These are phyloP conservation scores for Arthroderma sp. DNA, from an alignment of 2,329 filamentous ascomycete species.

Conservation along the genomic window DNA sequence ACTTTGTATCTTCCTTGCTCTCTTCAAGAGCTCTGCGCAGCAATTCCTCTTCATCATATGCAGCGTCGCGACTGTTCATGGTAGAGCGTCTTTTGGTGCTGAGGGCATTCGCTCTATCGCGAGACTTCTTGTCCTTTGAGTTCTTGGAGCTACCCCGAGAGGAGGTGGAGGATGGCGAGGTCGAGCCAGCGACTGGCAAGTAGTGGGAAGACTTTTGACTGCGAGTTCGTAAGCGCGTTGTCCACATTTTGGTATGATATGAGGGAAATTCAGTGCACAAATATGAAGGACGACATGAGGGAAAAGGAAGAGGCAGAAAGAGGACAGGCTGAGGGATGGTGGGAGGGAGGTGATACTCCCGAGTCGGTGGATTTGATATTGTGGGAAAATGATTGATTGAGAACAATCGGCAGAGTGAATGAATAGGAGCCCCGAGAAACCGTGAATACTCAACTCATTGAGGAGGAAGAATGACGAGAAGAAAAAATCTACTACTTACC, in stretches of 20 bases:
- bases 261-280: not conserved
- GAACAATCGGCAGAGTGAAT: too few species aligned
- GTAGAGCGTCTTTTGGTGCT: constrained; percentile 78
- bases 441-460: too few species aligned
- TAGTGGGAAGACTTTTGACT: constrained; percentile 53
- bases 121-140: constrained; percentile 30
- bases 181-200: constrained; percentile 43
- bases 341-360: not conserved
- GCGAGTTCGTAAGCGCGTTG: constrained; percentile 20
- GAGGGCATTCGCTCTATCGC: constrained; percentile 41
- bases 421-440: too few species aligned
- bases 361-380: too few species aligned
- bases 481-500: constrained; percentile 46
- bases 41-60: constrained; percentile 89
- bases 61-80: constrained; percentile 92
- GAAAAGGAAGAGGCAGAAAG: not conserved
- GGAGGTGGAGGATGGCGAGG: constrained; percentile 33
- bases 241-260: constrained; percentile 7
- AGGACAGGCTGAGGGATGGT: not conserved
- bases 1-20: constrained; percentile 67
- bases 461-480: not conserved
- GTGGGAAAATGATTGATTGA: not conserved
- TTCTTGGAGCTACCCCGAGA: constrained; percentile 28
- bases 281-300: not conserved
- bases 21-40: constrained; percentile 83